Percentiles rank a stretch among this genome's conserved stretches.
These are phyloP conservation scores for Graphilbum sp. DNA, from an alignment of 2,329 filamentous ascomycete species.

Conservation along the genomic window DNA sequence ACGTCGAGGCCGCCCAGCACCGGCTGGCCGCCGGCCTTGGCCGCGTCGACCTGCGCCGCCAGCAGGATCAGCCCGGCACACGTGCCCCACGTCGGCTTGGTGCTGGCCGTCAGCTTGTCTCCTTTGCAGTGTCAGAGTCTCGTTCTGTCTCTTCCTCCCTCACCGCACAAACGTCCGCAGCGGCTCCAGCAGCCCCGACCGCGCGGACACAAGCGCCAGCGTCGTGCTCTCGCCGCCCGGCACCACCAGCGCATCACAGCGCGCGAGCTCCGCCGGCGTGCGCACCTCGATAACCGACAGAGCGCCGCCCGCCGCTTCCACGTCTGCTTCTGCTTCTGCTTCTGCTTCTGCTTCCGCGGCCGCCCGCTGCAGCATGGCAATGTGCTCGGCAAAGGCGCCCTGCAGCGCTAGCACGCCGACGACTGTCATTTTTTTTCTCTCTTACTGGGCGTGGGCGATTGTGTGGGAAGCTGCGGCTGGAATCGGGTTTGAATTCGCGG, in stretches of 20 bases:
- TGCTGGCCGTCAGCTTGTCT: constrained; percentile 49
- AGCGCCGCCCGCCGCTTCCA: constrained; percentile 10
- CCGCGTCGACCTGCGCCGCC: constrained; percentile 71
- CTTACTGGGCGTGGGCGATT: too few relatives aligned
- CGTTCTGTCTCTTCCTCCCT: constrained; percentile 13
- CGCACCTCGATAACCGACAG: constrained; percentile 53
- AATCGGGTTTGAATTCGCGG: too few relatives aligned
- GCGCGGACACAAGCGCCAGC: constrained; percentile 72
- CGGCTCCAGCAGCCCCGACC: constrained; percentile 68
- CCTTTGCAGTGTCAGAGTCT: not conserved
- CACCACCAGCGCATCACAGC: constrained; percentile 72
- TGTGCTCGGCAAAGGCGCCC: constrained; percentile 82
- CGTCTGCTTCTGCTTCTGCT: too few relatives aligned
- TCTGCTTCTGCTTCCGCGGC: constrained; percentile 21
- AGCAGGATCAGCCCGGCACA: constrained; percentile 90
- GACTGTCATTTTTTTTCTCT: constrained; percentile 18
- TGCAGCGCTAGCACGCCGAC: constrained; percentile 62
- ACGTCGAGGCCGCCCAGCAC: constrained; percentile 86
- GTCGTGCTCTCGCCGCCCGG: constrained; percentile 93
- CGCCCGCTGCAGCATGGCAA: constrained; percentile 58
- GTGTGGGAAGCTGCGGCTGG: too few relatives aligned
- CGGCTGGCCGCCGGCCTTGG: constrained; percentile 83
- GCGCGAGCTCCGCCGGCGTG: constrained; percentile 50
- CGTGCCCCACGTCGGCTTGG: constrained; percentile 85
- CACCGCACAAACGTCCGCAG: constrained; percentile 84